phyloP scores from a whole-genome alignment of 371 early-diverging fungal genomes.

The Fennellomyces sp. region DNA sequence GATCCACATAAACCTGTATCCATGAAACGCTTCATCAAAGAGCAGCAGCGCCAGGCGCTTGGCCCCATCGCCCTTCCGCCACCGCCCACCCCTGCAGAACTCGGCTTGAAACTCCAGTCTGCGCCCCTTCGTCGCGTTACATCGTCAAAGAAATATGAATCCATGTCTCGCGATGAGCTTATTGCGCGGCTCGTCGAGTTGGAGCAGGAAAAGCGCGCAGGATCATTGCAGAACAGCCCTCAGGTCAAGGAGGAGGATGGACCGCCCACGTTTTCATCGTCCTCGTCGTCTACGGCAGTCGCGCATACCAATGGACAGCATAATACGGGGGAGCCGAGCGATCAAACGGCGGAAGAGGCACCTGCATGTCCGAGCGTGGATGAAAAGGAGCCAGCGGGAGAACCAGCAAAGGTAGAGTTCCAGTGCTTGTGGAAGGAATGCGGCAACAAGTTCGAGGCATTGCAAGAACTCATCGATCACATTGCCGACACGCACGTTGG shows the following conservation, averaged over 20 bases:
- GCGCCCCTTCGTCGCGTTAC: neutral
- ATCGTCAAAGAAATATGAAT: constrained; percentile 12
- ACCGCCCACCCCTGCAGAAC: constrained; percentile 41
- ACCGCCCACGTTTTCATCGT: neutral
- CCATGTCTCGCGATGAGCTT: constrained; percentile 26
- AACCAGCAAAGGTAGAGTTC: neutral
- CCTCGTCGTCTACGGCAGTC: neutral
- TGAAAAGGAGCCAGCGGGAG: neutral
- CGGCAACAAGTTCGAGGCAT: constrained; percentile 34
- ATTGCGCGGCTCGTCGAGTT: constrained; percentile 28
- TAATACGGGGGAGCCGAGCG: neutral
- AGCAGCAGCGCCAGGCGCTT: constrained; percentile 22
- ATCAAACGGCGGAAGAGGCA: neutral
- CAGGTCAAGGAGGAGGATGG: neutral
- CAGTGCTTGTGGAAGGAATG: constrained; percentile 63
- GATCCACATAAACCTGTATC: constrained; percentile 13
- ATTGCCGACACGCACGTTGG: constrained; percentile 65
- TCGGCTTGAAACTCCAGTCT: constrained; percentile 18
- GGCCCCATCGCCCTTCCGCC: constrained; percentile 30
- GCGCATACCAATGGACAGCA: neutral
- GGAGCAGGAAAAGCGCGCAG: constrained; percentile 25
- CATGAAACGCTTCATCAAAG: constrained; percentile 16
- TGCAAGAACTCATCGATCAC: constrained; percentile 57
- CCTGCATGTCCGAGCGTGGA: neutral
- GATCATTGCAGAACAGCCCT: constrained; percentile 5